Conservation (phyloP, 805 yeast species). For the Nakazawaea populi region DNA sequence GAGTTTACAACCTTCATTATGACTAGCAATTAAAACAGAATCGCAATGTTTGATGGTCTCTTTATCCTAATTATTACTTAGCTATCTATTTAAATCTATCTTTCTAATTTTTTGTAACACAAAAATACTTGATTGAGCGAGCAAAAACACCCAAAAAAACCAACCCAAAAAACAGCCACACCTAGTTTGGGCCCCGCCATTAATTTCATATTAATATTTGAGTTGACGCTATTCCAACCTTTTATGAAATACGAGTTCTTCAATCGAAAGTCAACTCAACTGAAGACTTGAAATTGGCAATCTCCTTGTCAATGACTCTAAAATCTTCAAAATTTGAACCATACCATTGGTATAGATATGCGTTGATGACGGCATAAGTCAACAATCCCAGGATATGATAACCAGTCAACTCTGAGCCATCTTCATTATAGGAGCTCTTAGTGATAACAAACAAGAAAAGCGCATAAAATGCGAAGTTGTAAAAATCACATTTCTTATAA, state of each 20-base stretch:
- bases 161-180: too few relatives aligned
- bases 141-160: too few relatives aligned
- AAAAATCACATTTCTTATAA: constrained; percentile 8
- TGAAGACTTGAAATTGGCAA: constrained; percentile 1
- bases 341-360: constrained; percentile 8
- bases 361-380: constrained; percentile 4
- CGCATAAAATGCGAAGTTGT: constrained; percentile 8
- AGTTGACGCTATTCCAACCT: too few relatives aligned
- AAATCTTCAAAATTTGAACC: constrained; percentile 5
- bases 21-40: neutral
- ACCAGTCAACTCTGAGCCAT: neutral
- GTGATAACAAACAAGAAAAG: constrained; percentile 8
- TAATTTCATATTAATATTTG: too few relatives aligned
- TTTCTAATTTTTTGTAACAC: too few relatives aligned
- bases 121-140: too few relatives aligned
- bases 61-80: neutral
- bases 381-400: constrained; percentile 1
- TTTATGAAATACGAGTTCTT: too few relatives aligned
- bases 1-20: neutral
- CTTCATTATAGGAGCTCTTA: constrained; percentile 2
- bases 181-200: too few relatives aligned
- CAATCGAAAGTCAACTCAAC: constrained; percentile 4
- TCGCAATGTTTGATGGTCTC: neutral
- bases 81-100: too few relatives aligned
- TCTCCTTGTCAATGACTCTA: neutral